Evolutionary conservation across 805 yeast species (phyloP), one percentile per base, ranked within the genome.

Genomic region (Starmera dryadoides): DNA sequence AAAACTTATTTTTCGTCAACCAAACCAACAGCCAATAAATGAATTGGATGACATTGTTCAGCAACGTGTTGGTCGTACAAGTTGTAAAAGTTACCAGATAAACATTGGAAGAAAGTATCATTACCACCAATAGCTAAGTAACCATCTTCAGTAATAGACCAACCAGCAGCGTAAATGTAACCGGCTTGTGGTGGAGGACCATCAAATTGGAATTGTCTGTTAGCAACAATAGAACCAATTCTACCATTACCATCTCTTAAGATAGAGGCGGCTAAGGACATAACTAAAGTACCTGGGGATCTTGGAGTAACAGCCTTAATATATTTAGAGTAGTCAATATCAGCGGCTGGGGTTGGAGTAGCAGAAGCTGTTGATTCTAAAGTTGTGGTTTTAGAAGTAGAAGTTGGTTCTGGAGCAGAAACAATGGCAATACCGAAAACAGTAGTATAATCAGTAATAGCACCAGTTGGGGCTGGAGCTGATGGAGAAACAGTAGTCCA

Each of bases 151-250:
- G 75, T 65, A 43, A 76, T 66, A 37, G 77, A 68, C 82, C 81
- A 75, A 44, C 82, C 81, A 35, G 72, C 75, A 46, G 84, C 81
- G 53, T 71, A 75, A 50, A 76, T 68, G 36, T 81, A 67, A 55
- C 81, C 82, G 26, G 79, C 83, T 68, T 80, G 86, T 48, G 86
- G 86, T 59, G 85, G 81, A 42, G 85, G 85, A 53, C 86, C 86
- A 58, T 81, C 86, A 56, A 79, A 79, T 65, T 79, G 86, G 73
- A 80, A 78, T 65, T 81, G 87, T 66, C 80, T 69, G 77, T 79
- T 79, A 36, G 85, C 73, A 42, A 80, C 86, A 59, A 80, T 77
- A 36, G 86, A 72, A 47, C 86, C 86, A 48, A 80, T 62, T 71
- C 87, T 76, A 34, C 79, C 81, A 46, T 64, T 52, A 22, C 69